Base-by-base conservation (phyloP, 2,329 filamentous ascomycete genomes). In the Diplodia mutila region DNA sequence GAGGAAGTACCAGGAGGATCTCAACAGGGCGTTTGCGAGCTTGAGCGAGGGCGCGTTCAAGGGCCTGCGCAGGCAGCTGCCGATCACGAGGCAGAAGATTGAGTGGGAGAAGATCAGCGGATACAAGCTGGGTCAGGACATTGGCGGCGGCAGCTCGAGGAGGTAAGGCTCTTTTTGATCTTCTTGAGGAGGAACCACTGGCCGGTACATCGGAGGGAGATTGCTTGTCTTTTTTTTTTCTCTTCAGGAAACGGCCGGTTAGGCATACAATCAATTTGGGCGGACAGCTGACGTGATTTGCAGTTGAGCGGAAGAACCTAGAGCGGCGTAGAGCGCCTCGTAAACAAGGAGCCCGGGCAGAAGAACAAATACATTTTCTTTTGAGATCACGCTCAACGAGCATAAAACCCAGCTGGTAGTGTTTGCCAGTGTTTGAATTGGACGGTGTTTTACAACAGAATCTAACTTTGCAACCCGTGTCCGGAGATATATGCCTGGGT, bases 71-170 rank as follows among this genome's bases (percentile, higher is more conserved):
- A 88, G 95, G 80, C 95, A 98, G 82, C 83, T 99, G 77, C 95
- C 95, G 0, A 93, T 99, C 69, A 99, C 95, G 70, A 89, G 95
- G 76, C 95, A 99, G 84, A 97, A 97, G 86, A 94, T 99, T 73
- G 95, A 99, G 82, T 99, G 95, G 95, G 94, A 99, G 80, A 97
- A 97, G 85, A 92, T 99, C 72, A 91, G 92, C 54, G 93, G 93
- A 73, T 99, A 99, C 83, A 86, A 69, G 69, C 53, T 84, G 59
- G 82, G 83, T 6, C 83, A 85, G 73, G 83, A 85, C 70, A 84
- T 85, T 70, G 83, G 83, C 34, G 83, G 83, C 69, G 83, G 82
- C 12, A 74, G 81, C 57, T 61, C 57, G 25, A 61, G 57, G 59
- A 37, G 59, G 59, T 63, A 37, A 63, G 57, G 25, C 18, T 14